phyloP scores from a whole-genome alignment of 2,329 filamentous ascomycete species.

The Ustilaginoidea virens region DNA sequence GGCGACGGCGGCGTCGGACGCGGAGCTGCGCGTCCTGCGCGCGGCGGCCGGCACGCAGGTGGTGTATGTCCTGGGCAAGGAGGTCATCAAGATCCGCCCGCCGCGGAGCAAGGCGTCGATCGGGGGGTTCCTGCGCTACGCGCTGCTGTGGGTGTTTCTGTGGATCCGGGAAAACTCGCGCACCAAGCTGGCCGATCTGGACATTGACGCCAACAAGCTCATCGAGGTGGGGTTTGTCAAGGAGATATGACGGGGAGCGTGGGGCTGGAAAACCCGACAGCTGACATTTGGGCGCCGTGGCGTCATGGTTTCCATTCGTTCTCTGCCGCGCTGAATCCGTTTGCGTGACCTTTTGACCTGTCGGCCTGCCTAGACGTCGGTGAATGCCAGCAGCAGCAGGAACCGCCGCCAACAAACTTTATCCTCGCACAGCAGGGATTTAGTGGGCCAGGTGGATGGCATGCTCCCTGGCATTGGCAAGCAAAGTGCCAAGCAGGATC shows the following conservation, averaged over 20 bases:
- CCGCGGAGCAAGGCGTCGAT: constrained; percentile 17
- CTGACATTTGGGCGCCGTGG: too few relatives aligned
- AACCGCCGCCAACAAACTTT: too few relatives aligned
- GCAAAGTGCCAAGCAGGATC: too few relatives aligned
- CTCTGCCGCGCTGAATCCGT: too few relatives aligned
- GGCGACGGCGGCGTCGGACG: constrained; percentile 11
- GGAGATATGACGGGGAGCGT: constrained; percentile 45
- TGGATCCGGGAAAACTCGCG: constrained; percentile 52
- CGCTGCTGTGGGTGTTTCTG: constrained; percentile 39
- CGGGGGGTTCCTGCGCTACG: constrained; percentile 21
- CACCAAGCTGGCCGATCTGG: constrained; percentile 48
- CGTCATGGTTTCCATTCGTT: too few relatives aligned
- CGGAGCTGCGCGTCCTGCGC: constrained; percentile 28
- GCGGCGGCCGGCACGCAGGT: constrained; percentile 31
- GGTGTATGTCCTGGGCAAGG: constrained; percentile 45
- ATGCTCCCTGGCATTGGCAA: too few relatives aligned
- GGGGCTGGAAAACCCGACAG: too few relatives aligned
- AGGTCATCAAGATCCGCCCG: constrained; percentile 35
- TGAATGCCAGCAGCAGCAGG: too few relatives aligned
- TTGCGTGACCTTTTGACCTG: too few relatives aligned
- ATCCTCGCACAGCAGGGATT: too few relatives aligned
- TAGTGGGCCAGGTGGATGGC: too few relatives aligned
- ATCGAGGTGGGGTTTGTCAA: constrained; percentile 58
- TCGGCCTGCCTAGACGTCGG: too few relatives aligned
- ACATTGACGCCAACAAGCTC: constrained; percentile 33